These are phyloP conservation scores for Ceratobasidium sp. DNA, from an alignment of 1,284 basidiomycete genomes.

Conservation along the genomic window DNA sequence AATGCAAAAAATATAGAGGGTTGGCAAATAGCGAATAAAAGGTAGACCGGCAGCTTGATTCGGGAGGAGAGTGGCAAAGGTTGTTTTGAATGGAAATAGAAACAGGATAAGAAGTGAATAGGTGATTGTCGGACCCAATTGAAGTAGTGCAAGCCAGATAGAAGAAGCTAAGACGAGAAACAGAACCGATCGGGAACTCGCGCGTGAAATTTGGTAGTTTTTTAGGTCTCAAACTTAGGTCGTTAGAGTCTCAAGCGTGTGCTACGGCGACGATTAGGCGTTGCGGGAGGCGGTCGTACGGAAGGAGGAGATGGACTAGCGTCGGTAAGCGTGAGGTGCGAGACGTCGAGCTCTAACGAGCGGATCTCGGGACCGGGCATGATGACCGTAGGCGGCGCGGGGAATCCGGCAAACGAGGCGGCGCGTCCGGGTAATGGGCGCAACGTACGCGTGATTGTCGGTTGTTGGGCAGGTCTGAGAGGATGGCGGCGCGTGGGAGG, in stretches of 20 bases:
- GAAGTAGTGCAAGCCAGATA: neutral
- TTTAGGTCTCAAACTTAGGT: neutral
- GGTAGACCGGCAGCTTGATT: neutral
- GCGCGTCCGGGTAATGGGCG: slow-evolving; percentile 25
- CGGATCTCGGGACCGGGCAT: slow-evolving; percentile 35
- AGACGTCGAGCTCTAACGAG: slow-evolving; percentile 35
- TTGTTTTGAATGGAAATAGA: slow-evolving; percentile 2
- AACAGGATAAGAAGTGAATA: slow-evolving; percentile 10
- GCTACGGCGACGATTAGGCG: slow-evolving; percentile 35
- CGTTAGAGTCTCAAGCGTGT: slow-evolving; percentile 37
- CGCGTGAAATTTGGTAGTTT: neutral
- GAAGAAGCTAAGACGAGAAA: neutral
- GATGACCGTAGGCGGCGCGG: slow-evolving; percentile 1
- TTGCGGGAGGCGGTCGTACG: slow-evolving; percentile 22
- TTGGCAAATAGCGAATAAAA: slow-evolving; percentile 15
- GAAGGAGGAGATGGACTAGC: no score
- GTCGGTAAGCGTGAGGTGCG: slow-evolving; percentile 14
- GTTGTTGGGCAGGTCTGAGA: slow-evolving; percentile 30
- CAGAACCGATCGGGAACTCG: slow-evolving; percentile 2
- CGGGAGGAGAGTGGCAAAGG: neutral
- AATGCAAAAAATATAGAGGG: neutral
- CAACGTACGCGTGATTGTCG: slow-evolving; percentile 20
- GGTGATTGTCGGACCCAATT: neutral
- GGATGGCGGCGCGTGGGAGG: slow-evolving; percentile 29
- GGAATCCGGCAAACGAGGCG: slow-evolving; percentile 28